Base-by-base conservation (phyloP, 1,284 basidiomycete genomes). In the Polyporus tsugae region DNA sequence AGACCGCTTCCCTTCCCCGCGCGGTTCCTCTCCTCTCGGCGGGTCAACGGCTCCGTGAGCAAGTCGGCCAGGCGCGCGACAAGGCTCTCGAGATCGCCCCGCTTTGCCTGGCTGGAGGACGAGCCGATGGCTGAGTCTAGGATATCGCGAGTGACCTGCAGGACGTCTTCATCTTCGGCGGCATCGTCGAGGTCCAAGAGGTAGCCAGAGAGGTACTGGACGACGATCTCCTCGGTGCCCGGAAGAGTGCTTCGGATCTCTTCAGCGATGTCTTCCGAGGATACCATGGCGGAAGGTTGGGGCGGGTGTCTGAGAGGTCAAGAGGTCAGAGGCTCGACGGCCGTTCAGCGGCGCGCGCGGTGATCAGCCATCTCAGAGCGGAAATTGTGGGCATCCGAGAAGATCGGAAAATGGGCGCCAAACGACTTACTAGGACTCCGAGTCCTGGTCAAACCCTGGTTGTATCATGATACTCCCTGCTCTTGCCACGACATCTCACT, bases 111-210 rank as follows among this genome's bases (percentile, higher is more conserved):
- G 22, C 73, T 75, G 2, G 76, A 78, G 0, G 78, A 75, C 2
- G 76, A 78, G 3, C 77, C 77, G 10, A 75, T 70, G n/a, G 93
- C 85, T 36, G 92, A 94, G 72, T 88, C 85, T 41, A 97, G 87
- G 76, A 96, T 93, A 58, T 89, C 86, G 41, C 89, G 87, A 38
- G 94, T 91, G 70, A 96, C 87, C 70, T 91, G 88, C 19, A 96
- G 86, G 58, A 96, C 91, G 78, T 96, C 95, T 76, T 96, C 95
- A 72, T 96, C 95, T 80, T 95, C 95, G 60, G 94, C 93, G 39
- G 95, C 95, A 79, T 97, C 96, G 78, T 98, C 97, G 66, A 96
- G 89, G 77, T 98, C 96, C 66, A 96, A 89, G 62, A 98, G 89
- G 77, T 95, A 96, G 44, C 96, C 96, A 29, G 95, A 87, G 60